These are phyloP conservation scores for Paraphoma sp. DNA, from an alignment of 2,329 filamentous ascomycete species.

Conservation along the genomic window DNA sequence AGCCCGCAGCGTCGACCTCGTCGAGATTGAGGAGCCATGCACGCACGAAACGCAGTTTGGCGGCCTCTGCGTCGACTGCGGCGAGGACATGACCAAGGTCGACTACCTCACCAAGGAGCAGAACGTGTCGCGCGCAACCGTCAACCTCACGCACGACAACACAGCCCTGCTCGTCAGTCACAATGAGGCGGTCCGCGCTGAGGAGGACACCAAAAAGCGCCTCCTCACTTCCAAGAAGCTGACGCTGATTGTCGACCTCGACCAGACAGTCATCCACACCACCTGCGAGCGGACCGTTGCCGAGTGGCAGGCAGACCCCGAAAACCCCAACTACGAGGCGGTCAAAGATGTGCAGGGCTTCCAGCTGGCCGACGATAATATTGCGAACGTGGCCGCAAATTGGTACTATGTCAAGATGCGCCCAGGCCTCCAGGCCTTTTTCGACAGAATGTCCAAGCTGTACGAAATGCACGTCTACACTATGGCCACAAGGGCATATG, in stretches of 20 bases:
- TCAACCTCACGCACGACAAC: constrained; percentile 95
- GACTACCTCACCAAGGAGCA: constrained; percentile 81
- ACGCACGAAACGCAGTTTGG: constrained; percentile 90
- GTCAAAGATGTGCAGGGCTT: constrained; percentile 89
- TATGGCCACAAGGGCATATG: constrained; percentile 98
- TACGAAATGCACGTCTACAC: constrained; percentile 99
- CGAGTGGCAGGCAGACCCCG: constrained; percentile 89
- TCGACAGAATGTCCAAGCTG: constrained; percentile 76
- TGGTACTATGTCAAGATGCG: constrained; percentile 99
- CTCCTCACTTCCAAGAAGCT: constrained; percentile 83
- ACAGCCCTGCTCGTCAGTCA: constrained; percentile 84
- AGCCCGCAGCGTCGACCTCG: constrained; percentile 58
- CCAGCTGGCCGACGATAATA: constrained; percentile 79
- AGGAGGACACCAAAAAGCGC: constrained; percentile 85
- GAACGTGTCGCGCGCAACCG: constrained; percentile 84
- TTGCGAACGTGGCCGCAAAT: constrained; percentile 45
- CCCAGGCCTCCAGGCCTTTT: constrained; percentile 81
- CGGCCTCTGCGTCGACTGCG: constrained; percentile 89
- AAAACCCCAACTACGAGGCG: constrained; percentile 88
- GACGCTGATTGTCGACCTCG: constrained; percentile 92
- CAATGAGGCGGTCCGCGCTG: constrained; percentile 78
- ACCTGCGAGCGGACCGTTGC: constrained; percentile 95
- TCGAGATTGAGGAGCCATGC: constrained; percentile 89
- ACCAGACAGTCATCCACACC: constrained; percentile 98
- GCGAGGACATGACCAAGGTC: constrained; percentile 92